Evolutionary conservation across 2,329 filamentous ascomycete genomes (phyloP).

Genomic region (Amauroascus niger): DNA sequence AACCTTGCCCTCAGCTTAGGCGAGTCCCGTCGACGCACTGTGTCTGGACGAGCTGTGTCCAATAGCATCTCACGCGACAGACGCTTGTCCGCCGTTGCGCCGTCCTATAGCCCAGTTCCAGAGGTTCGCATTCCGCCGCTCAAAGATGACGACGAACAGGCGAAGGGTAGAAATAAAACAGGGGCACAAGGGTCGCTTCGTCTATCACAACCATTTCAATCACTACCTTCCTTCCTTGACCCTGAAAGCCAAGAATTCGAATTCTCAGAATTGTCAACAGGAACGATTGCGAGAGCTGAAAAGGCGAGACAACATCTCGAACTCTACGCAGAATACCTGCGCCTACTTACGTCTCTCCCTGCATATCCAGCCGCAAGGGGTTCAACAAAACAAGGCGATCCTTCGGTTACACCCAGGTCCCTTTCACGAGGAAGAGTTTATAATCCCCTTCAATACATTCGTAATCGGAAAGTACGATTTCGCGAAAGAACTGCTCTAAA

Average conservation of each 20-base stretch:
- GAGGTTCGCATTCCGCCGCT: neutral
- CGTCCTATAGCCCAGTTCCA: neutral
- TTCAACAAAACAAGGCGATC: constrained; percentile 14
- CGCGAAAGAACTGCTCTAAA: constrained; percentile 67
- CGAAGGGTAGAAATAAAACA: neutral
- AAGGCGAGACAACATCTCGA: constrained; percentile 80
- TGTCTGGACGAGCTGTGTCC: constrained; percentile 11
- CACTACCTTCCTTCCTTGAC: constrained; percentile 1
- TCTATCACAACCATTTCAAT: neutral
- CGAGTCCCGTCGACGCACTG: constrained; percentile 49
- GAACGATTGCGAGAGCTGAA: constrained; percentile 70
- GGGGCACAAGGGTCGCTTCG: neutral
- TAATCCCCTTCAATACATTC: constrained; percentile 85
- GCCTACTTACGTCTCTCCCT: constrained; percentile 67
- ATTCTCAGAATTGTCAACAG: constrained; percentile 55
- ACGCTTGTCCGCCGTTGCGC: constrained; percentile 1
- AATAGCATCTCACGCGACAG: constrained; percentile 3
- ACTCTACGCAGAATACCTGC: constrained; percentile 72
- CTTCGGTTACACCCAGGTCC: neutral
- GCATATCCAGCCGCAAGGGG: constrained; percentile 44
- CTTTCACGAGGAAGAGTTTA: constrained; percentile 55
- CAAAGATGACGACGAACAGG: neutral
- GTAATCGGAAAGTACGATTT: constrained; percentile 76
- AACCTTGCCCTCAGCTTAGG: constrained; percentile 84
- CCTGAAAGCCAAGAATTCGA: constrained; percentile 19